Evolutionary conservation across 2,329 filamentous ascomycete species (phyloP).

Genomic region (Teratosphaeria pseudoeucalypti): DNA sequence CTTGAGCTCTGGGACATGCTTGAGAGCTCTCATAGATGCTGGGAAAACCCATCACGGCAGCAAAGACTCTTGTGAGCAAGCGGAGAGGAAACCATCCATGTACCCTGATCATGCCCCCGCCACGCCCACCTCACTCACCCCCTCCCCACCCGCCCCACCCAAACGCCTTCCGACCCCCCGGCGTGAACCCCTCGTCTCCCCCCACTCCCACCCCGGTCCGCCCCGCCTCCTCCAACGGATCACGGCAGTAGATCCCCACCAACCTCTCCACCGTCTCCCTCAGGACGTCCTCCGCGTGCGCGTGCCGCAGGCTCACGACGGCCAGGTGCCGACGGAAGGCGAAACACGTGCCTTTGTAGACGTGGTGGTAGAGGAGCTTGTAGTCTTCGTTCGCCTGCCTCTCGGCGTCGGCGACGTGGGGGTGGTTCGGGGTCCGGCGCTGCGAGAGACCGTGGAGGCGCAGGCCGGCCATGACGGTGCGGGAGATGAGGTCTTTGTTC

Average conservation of each 20-base stretch:
- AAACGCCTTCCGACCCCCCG: constrained; percentile 22
- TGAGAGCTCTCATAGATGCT: no score
- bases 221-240: constrained; percentile 27
- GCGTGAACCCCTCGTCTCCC: constrained; percentile 12
- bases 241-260: constrained; percentile 35
- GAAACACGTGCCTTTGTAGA: constrained; percentile 39
- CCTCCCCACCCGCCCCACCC: background rate
- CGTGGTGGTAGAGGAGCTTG: constrained; percentile 43
- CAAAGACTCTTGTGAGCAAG: no score
- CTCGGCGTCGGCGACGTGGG: constrained; percentile 5
- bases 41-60: no score
- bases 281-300: constrained; percentile 32
- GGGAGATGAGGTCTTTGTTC: constrained; percentile 41
- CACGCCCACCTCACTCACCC: background rate
- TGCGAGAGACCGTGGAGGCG: constrained; percentile 36
- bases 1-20: no score
- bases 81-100: no score
- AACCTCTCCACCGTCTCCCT: constrained; percentile 39
- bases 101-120: no score
- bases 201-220: constrained; percentile 1
- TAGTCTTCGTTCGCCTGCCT: constrained; percentile 38
- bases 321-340: constrained; percentile 35
- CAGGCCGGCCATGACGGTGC: constrained; percentile 45
- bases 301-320: constrained; percentile 24
- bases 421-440: no score